Base-by-base conservation (phyloP, 202 grass and related monocot genomes). In the Panicum virgatum region DNA sequence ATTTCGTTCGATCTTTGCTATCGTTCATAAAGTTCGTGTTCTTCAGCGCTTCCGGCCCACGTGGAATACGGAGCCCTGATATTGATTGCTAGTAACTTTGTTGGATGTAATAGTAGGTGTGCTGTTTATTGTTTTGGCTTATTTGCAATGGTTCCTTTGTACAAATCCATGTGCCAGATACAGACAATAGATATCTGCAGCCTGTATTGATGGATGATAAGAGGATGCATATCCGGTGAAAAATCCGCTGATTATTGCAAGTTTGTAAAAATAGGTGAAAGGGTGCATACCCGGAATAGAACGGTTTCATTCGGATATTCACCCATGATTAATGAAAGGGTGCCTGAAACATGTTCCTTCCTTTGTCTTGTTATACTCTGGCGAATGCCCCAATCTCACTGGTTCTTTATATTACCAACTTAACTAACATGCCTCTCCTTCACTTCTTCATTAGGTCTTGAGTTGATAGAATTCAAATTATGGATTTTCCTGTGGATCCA, bases 401-500 rank as follows among this genome's bases (percentile, higher is more conserved):
- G 26, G 12, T 45, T 70, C 4, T 3, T 25, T 40, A 40, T n/a
- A 12, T 66, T 58, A 73, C 22, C 37, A 5, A 14, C 2, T 15
- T 51, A 25, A 58, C 34, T 77, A 12, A 72, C 1, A 62, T 65
- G n/a, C 18, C 32, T 82, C 50, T 78, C 4, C 38, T 66, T 42
- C 23, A 6, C 44, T 78, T 69, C 19, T 58, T 73, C 32, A 15
- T 34, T 16, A 89, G 83, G 73, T 85, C 22, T 78, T 66, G 32
- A 39, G 36, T 61, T 39, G 23, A 38, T 36, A 48, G 2, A 40
- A 19, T 36, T 20, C 78, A 67, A 29, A 23, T 37, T 22, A 86
- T 89, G 88, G 79, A 86, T 73, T n/a, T 86, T 26, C 66, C 80
- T 50, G 78, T 75, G 48, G 75, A 72, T 83, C 76, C 72, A 37